Base-by-base conservation (phyloP, 352 stramenopile genomes). In the Elongisporangium undulatum region DNA sequence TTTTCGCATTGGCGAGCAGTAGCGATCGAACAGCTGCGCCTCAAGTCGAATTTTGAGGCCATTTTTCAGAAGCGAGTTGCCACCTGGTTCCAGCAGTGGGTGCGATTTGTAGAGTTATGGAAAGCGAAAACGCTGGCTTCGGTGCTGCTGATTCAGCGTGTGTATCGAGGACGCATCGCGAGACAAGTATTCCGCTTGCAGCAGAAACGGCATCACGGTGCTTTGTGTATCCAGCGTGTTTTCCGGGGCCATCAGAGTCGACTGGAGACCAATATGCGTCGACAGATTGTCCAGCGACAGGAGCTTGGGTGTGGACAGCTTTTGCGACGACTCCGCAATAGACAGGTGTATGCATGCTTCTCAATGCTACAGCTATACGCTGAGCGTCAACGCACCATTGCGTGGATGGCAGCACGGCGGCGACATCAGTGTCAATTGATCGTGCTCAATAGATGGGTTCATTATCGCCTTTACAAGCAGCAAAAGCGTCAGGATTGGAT, bases 1-100 rank as follows among this genome's bases (percentile, higher is more conserved):
- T 90, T 90, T 51, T 78, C 73, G 19, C 73, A 84, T 19, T 94
- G 85, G 85, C 58, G 56, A 0, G 45, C 61, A 9, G 79, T 77
- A 49, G 51, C 69, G 1, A 7, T 50, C 0, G 57, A 79, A n/a
- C 71, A 79, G n/a, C 58, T 85, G 26, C 62, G 58, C 12, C 51
- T 90, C 8, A 75, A 73, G 17, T 66, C 64, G 1, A 89, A 79
- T 16, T 79, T 90, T 23, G 60, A 68, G 15, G 22, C 41, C 0
- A 75, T 87, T 23, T 52, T 91, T 9, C 68, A 74, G 39, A 69
- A 70, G 21, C 74, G 75, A n/a, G 59, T 70, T 19, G 49, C 23
- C 0, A 53, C 75, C 4, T 90, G 80, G 74, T 85, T 90, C 29
- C 51, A 67, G 0, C 67, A 66, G 7, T 94, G 85, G 85, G 17